These are phyloP conservation scores for Aspergillus homomorphus DNA, from an alignment of 495 filamentous ascomycete species.

Conservation along the genomic window DNA sequence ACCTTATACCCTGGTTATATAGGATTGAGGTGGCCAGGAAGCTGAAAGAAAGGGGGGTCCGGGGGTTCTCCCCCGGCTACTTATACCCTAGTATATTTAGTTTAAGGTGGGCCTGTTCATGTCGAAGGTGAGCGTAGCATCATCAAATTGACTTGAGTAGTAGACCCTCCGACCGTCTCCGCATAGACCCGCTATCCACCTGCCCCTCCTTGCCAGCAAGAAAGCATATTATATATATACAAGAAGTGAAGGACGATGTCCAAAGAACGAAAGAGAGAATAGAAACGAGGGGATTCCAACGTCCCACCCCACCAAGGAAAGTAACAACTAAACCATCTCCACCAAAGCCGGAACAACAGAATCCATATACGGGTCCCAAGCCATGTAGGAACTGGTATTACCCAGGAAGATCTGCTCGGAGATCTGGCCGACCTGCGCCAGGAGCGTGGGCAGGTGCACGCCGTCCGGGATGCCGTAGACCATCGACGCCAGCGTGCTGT, in stretches of 20 bases:
- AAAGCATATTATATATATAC: slow-evolving; percentile 3
- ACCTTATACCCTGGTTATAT: too few relatives aligned
- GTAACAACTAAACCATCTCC: background rate
- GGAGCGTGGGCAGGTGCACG: background rate
- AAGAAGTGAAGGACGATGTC: too few relatives aligned
- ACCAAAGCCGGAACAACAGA: background rate
- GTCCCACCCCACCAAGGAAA: background rate
- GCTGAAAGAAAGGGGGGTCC: too few relatives aligned
- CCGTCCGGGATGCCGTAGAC: slow-evolving; percentile 20
- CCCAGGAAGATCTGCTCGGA: slow-evolving; percentile 7
- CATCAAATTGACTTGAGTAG: too few relatives aligned
- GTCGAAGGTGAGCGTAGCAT: too few relatives aligned
- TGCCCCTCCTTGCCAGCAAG: too few relatives aligned
- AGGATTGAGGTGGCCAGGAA: too few relatives aligned
- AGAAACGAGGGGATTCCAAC: background rate
- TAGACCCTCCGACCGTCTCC: too few relatives aligned
- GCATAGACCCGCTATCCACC: too few relatives aligned
- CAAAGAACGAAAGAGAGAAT: background rate
- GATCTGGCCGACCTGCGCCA: background rate
- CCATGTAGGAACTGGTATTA: background rate
- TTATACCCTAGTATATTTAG: too few relatives aligned
- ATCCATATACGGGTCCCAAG: background rate
- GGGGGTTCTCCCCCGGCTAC: too few relatives aligned
- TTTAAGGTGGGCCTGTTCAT: too few relatives aligned
- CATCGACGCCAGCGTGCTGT: slow-evolving; percentile 18